These are phyloP conservation scores for Pythium insidiosum DNA, from an alignment of 352 stramenopile genomes.

Conservation along the genomic window DNA sequence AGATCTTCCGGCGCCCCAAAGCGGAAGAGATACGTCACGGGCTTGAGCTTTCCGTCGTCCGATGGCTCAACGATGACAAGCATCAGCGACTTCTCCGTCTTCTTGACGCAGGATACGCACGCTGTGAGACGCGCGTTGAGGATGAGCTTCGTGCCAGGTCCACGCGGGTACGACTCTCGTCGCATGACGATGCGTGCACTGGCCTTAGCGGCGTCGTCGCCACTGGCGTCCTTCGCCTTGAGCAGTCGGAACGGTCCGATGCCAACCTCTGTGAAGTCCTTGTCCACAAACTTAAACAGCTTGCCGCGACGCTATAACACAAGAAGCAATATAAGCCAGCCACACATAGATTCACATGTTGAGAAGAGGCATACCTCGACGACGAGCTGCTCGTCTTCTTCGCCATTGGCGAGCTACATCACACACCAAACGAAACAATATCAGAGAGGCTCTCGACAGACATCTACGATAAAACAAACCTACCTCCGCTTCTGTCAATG, in stretches of 20 bases:
- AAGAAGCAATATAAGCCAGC: background rate
- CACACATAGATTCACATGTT: background rate
- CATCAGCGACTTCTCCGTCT: conserved; percentile 73
- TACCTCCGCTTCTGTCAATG: conserved; percentile 61
- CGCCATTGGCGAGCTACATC: conserved; percentile 50
- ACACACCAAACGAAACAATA: background rate
- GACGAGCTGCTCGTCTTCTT: conserved; percentile 63
- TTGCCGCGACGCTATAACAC: conserved; percentile 58
- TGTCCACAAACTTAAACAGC: conserved; percentile 69
- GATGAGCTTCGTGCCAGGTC: conserved; percentile 69
- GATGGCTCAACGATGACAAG: conserved; percentile 46
- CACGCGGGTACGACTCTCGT: conserved; percentile 62
- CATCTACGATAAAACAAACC: background rate
- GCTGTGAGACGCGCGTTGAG: conserved; percentile 60
- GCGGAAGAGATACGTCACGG: conserved; percentile 66
- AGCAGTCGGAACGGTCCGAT: conserved; percentile 65
- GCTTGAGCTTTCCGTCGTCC: conserved; percentile 35
- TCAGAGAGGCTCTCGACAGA: background rate
- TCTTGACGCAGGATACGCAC: conserved; percentile 54
- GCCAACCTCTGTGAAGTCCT: conserved; percentile 70
- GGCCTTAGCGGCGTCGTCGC: conserved; percentile 26
- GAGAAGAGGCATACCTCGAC: conserved; percentile 35
- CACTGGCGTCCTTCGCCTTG: conserved; percentile 28
- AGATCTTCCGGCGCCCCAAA: conserved; percentile 56
- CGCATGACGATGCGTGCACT: conserved; percentile 70